Evolutionary conservation across 345 rosid species (phyloP), one percentile per base, ranked within the genome.

Genomic region (Gossypium raimondii): DNA sequence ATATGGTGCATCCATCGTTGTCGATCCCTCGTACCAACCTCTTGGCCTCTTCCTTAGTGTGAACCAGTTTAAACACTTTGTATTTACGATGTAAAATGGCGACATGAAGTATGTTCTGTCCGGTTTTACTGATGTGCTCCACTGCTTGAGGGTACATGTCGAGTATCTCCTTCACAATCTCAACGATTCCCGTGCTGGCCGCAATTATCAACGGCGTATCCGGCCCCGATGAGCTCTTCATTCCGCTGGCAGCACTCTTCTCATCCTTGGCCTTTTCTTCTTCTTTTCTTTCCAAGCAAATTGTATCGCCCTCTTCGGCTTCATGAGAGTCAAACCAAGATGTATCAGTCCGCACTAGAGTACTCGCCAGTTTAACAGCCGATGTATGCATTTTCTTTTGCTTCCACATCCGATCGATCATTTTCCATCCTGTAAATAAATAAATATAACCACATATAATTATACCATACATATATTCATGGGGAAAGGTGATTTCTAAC

Each of bases 81-180:
- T 58, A 16, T 16, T 34, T 29, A 7, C 75, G 69, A 45, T 76
- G 43, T 17, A 58, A 2, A 11, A 60, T 51, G 61, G 59, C 75
- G 13, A 70, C 75, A 22, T 76, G 79, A 5, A 76, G 47, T 6
- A 76, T 61, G 52, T 76, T 76, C 61, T 60, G 69, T 60, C 74
- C 74, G 1, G 12, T 61, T 29, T 20, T 3, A 10, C 10, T 76
- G 22, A 76, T 66, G 56, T 76, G 61, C 41, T 69, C 79, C 2
- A 76, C 18, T 2, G 74, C 74, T 59, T 76, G 79, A 76, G 79
- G 79, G 18, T 47, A 60, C 11, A 4, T 2, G 0, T 2, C 1
- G 22, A 69, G 74, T 25, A 76, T 76, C 51, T 38, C 61, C 1
- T 50, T 9, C 51, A 76, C 74, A n/a, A 69, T 70, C 62, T 76